These are phyloP conservation scores for Echium plantagineum DNA, from an alignment of 257 asterid species.

Conservation along the genomic window DNA sequence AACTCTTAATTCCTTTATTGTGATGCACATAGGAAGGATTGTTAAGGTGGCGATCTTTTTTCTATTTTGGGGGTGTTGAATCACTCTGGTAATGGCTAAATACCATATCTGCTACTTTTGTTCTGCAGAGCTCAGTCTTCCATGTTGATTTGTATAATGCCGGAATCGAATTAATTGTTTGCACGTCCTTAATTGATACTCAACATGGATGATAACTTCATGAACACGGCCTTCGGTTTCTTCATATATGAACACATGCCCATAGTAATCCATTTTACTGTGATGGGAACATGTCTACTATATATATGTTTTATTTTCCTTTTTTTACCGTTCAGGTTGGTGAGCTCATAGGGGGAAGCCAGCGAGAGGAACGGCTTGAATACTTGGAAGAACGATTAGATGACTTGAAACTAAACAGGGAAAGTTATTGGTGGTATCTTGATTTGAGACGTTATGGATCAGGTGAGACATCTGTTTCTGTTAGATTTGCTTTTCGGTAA, in stretches of 20 bases:
- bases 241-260: too few relatives aligned
- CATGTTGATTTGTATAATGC: too few relatives aligned
- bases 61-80: too few relatives aligned
- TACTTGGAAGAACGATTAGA: constrained; percentile 73
- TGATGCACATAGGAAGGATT: neutral
- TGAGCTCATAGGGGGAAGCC: constrained; percentile 99
- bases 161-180: too few relatives aligned
- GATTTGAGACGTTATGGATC: constrained; percentile 96
- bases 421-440: constrained; percentile 99
- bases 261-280: neutral
- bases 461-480: constrained; percentile 31
- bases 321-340: constrained; percentile 46
- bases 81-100: too few relatives aligned
- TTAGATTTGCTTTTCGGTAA: neutral
- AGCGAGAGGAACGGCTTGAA: constrained; percentile 91
- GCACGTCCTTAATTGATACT: neutral
- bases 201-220: too few relatives aligned
- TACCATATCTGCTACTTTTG: too few relatives aligned
- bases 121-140: too few relatives aligned
- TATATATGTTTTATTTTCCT: neutral
- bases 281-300: neutral
- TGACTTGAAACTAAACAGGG: constrained; percentile 74
- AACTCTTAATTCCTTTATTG: neutral
- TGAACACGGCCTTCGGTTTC: too few relatives aligned
- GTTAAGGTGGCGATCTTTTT: neutral